phyloP scores from a whole-genome alignment of 306 rosid genomes.

The Astragalus membranaceus region DNA sequence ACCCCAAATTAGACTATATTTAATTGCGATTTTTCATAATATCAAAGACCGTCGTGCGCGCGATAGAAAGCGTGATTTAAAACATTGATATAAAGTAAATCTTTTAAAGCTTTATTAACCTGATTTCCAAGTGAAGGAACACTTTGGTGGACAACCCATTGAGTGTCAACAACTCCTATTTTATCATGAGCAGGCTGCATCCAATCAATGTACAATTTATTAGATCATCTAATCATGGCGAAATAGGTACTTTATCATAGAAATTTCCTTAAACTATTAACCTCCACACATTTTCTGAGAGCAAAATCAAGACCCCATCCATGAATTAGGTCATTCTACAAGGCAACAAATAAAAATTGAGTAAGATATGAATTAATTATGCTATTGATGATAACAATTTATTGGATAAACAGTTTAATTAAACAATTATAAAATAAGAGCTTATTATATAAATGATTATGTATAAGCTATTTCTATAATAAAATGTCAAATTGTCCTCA shows the following conservation, averaged over 20 bases:
- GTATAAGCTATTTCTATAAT: no score
- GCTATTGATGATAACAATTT: background rate
- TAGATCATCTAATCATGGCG: background rate
- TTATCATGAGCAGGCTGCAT: slow-evolving; percentile 67
- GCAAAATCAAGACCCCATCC: slow-evolving; percentile 99
- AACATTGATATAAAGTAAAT: background rate
- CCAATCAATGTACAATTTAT: slow-evolving; percentile 1
- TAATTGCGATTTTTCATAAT: no score
- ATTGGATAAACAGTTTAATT: no score
- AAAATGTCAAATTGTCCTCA: no score
- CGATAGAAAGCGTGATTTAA: no score
- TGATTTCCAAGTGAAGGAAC: slow-evolving; percentile 86
- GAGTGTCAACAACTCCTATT: slow-evolving; percentile 88
- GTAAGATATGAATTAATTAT: background rate
- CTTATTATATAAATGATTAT: no score
- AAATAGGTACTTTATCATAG: background rate
- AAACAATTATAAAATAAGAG: no score
- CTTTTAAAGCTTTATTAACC: slow-evolving; percentile 29
- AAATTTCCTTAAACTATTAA: slow-evolving; percentile 6
- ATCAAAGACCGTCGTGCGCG: no score
- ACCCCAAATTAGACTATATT: no score
- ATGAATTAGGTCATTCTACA: slow-evolving; percentile 83
- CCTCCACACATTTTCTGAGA: slow-evolving; percentile 74
- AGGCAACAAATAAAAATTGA: background rate
- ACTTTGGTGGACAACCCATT: slow-evolving; percentile 81